Conservation (phyloP, 1,284 basidiomycete genomes). For the Puccinia horiana region DNA sequence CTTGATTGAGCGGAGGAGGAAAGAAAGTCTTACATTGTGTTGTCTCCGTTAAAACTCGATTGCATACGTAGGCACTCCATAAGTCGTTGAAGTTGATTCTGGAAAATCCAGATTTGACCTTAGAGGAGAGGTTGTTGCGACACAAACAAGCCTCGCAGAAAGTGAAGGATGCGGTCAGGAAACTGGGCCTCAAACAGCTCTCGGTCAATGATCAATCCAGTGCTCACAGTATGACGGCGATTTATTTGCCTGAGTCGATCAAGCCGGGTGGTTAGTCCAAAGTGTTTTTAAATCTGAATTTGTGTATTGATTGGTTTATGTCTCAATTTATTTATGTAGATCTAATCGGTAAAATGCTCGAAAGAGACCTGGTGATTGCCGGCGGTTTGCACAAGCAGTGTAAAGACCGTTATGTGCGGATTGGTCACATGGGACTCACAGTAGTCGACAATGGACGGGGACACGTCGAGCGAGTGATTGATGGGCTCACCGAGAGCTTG, state of each 20-base stretch:
- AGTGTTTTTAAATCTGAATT: background rate
- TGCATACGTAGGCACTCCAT: slow-evolving; percentile 85
- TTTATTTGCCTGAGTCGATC: slow-evolving; percentile 73
- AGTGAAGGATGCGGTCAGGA: slow-evolving; percentile 71
- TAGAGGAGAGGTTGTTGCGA: slow-evolving; percentile 76
- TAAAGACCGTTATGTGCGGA: slow-evolving; percentile 68
- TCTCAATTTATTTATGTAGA: slow-evolving; percentile 42
- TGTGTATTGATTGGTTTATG: background rate
- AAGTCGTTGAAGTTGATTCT: slow-evolving; percentile 75
- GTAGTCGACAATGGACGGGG: slow-evolving; percentile 70
- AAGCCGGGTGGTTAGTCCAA: slow-evolving; percentile 63
- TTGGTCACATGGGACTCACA: slow-evolving; percentile 83
- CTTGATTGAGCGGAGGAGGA: background rate
- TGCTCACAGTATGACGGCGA: slow-evolving; percentile 91
- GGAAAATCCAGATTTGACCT: slow-evolving; percentile 63
- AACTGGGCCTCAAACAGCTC: slow-evolving; percentile 71
- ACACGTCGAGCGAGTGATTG: slow-evolving; percentile 75
- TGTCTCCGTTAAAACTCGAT: slow-evolving; percentile 48
- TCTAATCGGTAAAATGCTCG: slow-evolving; percentile 62
- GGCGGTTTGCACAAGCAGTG: slow-evolving; percentile 84
- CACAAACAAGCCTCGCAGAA: slow-evolving; percentile 74
- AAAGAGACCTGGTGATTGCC: slow-evolving; percentile 77
- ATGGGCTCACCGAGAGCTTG: slow-evolving; percentile 66
- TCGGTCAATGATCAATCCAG: slow-evolving; percentile 67
- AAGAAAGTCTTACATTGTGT: slow-evolving; percentile 53